A percentile compares a stretch with the other conserved stretches of the same genome.
These are phyloP conservation scores for Rhizopogon parksii DNA, from an alignment of 1,284 basidiomycete genomes.

Conservation along the genomic window DNA sequence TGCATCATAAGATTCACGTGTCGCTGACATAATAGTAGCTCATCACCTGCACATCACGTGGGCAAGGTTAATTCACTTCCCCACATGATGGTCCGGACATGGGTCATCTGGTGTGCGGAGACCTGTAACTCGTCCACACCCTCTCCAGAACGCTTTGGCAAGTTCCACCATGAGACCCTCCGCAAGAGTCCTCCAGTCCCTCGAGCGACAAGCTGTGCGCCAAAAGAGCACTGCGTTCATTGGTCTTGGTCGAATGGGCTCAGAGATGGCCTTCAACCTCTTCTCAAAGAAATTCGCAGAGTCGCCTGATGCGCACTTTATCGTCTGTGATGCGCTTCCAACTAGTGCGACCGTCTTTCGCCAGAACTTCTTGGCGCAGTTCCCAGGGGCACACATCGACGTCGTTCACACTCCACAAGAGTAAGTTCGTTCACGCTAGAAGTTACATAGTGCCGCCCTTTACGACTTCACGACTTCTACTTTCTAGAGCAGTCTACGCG, in stretches of 20 bases:
- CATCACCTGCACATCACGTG: background rate
- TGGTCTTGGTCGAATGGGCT: slow-evolving; percentile 78
- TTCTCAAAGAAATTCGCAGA: slow-evolving; percentile 60
- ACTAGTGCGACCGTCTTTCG: slow-evolving; percentile 53
- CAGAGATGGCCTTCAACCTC: slow-evolving; percentile 78
- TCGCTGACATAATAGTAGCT: slow-evolving; percentile 7
- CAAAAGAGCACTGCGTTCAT: slow-evolving; percentile 64
- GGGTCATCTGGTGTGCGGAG: background rate
- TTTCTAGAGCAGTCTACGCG: slow-evolving; percentile 48
- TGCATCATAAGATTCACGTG: background rate
- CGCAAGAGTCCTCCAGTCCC: slow-evolving; percentile 27
- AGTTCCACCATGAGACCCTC: slow-evolving; percentile 31
- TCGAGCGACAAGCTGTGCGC: slow-evolving; percentile 29
- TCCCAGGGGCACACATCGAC: slow-evolving; percentile 50
- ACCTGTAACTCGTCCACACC: background rate
- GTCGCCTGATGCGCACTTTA: slow-evolving; percentile 46
- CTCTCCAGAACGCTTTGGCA: background rate
- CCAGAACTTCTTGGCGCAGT: slow-evolving; percentile 44
- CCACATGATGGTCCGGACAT: background rate
- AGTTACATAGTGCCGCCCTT: slow-evolving; percentile 4
- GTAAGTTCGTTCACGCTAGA: slow-evolving; percentile 38
- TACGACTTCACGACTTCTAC: slow-evolving; percentile 9
- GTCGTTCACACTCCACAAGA: slow-evolving; percentile 59
- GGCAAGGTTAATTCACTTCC: background rate
- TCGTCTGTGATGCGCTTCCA: slow-evolving; percentile 73